Evolutionary conservation across 2,329 filamentous ascomycete genomes (phyloP), one percentile per base, ranked within the genome.

Genomic region (Arthrobotrys megalospora): DNA sequence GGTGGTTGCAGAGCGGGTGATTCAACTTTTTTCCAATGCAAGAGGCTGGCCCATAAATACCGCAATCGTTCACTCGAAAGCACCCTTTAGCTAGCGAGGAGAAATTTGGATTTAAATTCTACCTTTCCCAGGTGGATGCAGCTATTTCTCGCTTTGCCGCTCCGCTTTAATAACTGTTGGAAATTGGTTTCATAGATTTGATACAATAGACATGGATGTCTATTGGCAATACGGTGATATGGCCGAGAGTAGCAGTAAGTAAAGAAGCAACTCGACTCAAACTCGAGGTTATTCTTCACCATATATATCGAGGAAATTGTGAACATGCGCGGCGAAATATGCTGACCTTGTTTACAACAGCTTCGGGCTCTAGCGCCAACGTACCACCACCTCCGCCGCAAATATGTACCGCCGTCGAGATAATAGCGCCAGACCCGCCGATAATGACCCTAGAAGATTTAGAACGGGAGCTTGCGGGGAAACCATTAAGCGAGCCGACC

Each of bases 401-500:
- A 58, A 36, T 7, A 58, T 58, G 52, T n/a, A 58, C 52, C 52
- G 32, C 52, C 10, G 32, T 58, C 52, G 52, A 58, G 12, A 47
- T 63, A 28, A 63, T 45, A 14, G 38, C 41, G 6, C 66, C 66
- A 8, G 66, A 70, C 21, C 66, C 53, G 24, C 66, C 53, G 19
- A 70, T 70, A 50, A 70, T 70, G 66, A 75, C 62, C 16, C 28
- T 75, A 12, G 70, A 58, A 34, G 70, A 75, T 16, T 48, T 75
- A 16, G 52, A 62, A 24, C 48, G 52, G 41, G 62, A 75, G 19
- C 38, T 75, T 21, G 70, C 70, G 6, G 70, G 70, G 14, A 65
- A 60, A 16, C 62, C 70, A 36, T 50, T 75, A 38, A 66, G 62
- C 21, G 45, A 41, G 4, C 41, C 62, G 19, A 75, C 62, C 6